Conservation (phyloP, 805 yeast genomes). For the Zygoascus ofunaensis region DNA sequence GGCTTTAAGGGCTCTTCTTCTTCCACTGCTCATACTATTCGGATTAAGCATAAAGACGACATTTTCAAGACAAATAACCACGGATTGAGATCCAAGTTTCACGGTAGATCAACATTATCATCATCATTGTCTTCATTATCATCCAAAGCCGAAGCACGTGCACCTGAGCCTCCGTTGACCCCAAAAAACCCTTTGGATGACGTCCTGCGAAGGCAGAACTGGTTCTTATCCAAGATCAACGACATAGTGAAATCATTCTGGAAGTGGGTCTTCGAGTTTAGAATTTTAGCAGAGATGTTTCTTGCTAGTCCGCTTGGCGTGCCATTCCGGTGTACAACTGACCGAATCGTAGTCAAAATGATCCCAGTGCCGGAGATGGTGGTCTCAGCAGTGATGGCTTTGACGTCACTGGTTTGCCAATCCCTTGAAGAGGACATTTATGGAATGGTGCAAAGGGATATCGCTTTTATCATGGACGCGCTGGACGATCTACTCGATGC, state of each 20-base stretch:
- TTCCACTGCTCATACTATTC: not conserved
- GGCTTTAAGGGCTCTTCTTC: not conserved
- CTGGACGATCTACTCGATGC: conserved; percentile 21
- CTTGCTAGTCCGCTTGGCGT: conserved; percentile 22
- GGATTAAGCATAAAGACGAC: too few relatives aligned
- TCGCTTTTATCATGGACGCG: conserved; percentile 25
- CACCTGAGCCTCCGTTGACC: too few relatives aligned
- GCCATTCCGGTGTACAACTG: conserved; percentile 28
- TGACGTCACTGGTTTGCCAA: conserved; percentile 25
- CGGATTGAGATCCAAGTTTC: not conserved
- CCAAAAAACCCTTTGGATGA: not conserved
- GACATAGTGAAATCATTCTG: not conserved
- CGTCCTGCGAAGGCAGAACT: not conserved
- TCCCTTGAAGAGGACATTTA: conserved; percentile 31
- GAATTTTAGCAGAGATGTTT: conserved; percentile 10
- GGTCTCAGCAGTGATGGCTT: conserved; percentile 24
- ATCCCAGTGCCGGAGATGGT: conserved; percentile 24
- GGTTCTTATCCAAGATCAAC: not conserved
- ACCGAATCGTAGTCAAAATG: conserved; percentile 19
- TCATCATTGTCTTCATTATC: not conserved
- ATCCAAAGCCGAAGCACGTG: not conserved
- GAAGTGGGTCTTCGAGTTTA: conserved; percentile 4
- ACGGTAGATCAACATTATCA: not conserved
- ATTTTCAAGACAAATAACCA: not conserved
- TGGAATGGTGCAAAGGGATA: conserved; percentile 35